Evolutionary conservation across 768 basidiomycete genomes (phyloP).

Genomic region (Psilocybe cyanescens): DNA sequence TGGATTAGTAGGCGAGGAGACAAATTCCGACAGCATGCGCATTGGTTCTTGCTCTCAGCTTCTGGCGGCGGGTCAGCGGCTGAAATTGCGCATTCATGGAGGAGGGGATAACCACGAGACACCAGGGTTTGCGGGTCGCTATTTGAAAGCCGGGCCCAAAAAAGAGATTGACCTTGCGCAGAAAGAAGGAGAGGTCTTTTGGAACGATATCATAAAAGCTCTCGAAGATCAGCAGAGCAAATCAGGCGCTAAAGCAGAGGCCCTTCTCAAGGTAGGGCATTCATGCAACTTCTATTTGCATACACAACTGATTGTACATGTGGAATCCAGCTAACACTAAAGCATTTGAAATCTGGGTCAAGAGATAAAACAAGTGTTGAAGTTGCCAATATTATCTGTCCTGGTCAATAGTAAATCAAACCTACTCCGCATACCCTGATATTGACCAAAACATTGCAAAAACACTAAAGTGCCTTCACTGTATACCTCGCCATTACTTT

Average conservation of each 20-base stretch:
- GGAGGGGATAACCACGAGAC: slow-evolving; percentile 1
- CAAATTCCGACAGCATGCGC: slow-evolving; percentile 9
- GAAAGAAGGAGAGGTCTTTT: slow-evolving; percentile 5
- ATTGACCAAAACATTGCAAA: too few relatives aligned
- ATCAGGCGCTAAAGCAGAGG: too few relatives aligned
- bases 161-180: background rate
- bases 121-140: background rate
- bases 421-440: too few relatives aligned
- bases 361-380: slow-evolving; percentile 1
- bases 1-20: background rate
- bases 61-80: slow-evolving; percentile 1
- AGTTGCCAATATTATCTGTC: slow-evolving; percentile 2
- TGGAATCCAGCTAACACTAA: too few relatives aligned
- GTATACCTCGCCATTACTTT: too few relatives aligned
- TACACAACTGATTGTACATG: too few relatives aligned
- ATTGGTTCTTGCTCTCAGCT: slow-evolving; percentile 8
- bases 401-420: background rate
- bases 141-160: background rate
- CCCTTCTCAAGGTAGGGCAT: too few relatives aligned
- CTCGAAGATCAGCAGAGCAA: slow-evolving; percentile 3
- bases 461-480: too few relatives aligned
- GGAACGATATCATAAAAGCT: slow-evolving; percentile 1
- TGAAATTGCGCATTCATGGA: slow-evolving; percentile 9
- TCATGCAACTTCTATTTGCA: too few relatives aligned
- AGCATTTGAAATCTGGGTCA: background rate